Percentiles rank a stretch among this genome's conserved stretches.
These are phyloP conservation scores for Graphilbum fragrans DNA, from an alignment of 2,329 filamentous ascomycete genomes.

Conservation along the genomic window DNA sequence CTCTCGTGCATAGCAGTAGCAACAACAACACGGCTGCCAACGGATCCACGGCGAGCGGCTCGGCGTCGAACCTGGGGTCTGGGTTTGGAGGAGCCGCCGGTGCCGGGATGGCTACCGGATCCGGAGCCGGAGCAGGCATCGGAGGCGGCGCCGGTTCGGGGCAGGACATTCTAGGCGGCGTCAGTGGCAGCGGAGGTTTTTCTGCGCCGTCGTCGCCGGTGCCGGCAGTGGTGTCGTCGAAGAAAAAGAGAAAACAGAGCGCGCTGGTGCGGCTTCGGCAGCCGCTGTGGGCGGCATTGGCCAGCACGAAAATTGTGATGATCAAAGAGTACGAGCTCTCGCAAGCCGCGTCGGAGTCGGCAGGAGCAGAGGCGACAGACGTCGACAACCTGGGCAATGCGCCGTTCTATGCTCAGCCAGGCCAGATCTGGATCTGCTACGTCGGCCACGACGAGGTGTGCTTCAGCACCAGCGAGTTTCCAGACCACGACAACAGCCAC, in stretches of 20 bases:
- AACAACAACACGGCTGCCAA: not conserved
- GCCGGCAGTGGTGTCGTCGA: slow-evolving; percentile 40
- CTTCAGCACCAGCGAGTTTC: slow-evolving; percentile 61
- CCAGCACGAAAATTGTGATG: slow-evolving; percentile 93
- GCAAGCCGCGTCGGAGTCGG: slow-evolving; percentile 60
- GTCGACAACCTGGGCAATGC: slow-evolving; percentile 67
- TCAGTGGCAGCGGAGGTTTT: not conserved
- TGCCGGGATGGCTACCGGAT: too few relatives aligned
- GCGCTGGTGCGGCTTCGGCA: slow-evolving; percentile 83
- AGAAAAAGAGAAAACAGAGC: slow-evolving; percentile 83
- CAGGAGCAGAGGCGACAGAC: slow-evolving; percentile 62
- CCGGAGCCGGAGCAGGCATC: too few relatives aligned
- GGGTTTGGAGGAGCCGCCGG: too few relatives aligned
- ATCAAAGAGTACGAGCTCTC: slow-evolving; percentile 84
- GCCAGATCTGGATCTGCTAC: slow-evolving; percentile 71
- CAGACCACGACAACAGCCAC: slow-evolving; percentile 23
- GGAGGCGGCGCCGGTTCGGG: too few relatives aligned
- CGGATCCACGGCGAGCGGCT: too few relatives aligned
- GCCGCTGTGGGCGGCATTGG: slow-evolving; percentile 86
- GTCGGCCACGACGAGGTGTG: slow-evolving; percentile 67
- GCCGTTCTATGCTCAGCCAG: slow-evolving; percentile 56
- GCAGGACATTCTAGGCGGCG: not conserved
- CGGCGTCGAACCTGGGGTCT: too few relatives aligned
- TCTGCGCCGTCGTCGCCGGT: not conserved
- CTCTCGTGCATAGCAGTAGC: not conserved